A percentile compares a stretch with the other conserved stretches of the same genome.
Evolutionary conservation across 2,329 filamentous ascomycete species (phyloP).

Genomic region (Epichloe uncinata): DNA sequence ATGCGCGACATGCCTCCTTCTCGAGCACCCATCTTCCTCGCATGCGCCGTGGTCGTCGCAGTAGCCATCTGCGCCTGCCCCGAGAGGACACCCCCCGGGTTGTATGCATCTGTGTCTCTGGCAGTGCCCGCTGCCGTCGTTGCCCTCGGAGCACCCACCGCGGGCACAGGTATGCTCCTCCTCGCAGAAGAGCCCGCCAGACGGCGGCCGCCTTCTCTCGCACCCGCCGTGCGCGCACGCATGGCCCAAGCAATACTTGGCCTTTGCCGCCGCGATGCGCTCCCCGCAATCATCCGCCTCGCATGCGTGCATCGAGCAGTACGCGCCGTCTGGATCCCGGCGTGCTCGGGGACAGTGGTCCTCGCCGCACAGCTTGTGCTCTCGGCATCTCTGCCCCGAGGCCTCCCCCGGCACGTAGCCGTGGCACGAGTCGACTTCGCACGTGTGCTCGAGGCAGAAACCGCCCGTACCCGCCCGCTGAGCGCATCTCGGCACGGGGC

Average conservation of each 20-base stretch:
- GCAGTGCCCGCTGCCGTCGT: not conserved
- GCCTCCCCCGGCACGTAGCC: not conserved
- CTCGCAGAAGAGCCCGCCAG: too few species aligned
- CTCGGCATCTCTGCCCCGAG: not conserved
- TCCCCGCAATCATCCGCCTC: not conserved
- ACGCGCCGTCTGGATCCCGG: not conserved
- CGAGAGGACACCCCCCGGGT: not conserved
- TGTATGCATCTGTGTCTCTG: not conserved
- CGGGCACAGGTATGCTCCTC: too few species aligned
- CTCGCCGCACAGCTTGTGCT: not conserved
- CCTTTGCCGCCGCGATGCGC: too few species aligned
- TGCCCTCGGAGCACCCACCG: too few species aligned
- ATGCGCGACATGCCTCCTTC: not conserved
- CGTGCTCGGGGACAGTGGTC: not conserved
- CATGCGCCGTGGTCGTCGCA: not conserved
- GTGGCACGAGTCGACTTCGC: not conserved
- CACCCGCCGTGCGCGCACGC: too few species aligned
- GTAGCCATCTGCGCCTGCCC: not conserved
- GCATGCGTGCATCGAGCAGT: not conserved
- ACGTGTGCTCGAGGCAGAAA: not conserved
- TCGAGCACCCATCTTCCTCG: not conserved
- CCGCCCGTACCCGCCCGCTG: not conserved
- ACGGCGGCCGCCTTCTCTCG: too few species aligned
- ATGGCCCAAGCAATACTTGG: too few species aligned
- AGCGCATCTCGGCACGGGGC: not conserved